phyloP scores from a whole-genome alignment of 345 rosid species.

The Geranium brycei region DNA sequence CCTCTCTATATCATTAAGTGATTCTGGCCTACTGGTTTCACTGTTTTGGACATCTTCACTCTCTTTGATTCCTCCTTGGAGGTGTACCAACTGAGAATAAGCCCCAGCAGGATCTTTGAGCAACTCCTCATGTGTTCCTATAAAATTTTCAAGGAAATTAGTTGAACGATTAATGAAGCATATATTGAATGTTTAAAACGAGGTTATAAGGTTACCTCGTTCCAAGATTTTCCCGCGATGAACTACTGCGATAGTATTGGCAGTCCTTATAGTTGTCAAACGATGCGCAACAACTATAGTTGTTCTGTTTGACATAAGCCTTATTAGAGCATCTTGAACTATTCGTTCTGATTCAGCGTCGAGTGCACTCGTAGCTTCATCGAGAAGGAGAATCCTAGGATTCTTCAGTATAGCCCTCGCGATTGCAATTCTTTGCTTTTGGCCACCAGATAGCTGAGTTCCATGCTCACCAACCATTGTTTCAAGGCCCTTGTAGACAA shows the following conservation, averaged over 20 bases:
- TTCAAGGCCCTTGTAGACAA: conserved; percentile 41
- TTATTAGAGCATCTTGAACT: conserved; percentile 68
- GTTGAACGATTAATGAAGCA: not conserved
- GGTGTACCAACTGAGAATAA: not conserved
- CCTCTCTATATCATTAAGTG: not conserved
- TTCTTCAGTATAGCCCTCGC: conserved; percentile 78
- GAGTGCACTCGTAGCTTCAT: conserved; percentile 77
- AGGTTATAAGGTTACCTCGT: conserved; percentile 36
- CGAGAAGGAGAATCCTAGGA: conserved; percentile 76
- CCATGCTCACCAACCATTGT: conserved; percentile 92
- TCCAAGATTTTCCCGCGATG: conserved; percentile 68
- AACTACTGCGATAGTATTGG: conserved; percentile 58
- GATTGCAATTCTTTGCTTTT: conserved; percentile 54
- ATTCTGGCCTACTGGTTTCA: not conserved
- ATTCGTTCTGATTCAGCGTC: conserved; percentile 76
- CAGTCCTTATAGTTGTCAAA: conserved; percentile 64
- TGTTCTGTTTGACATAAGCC: conserved; percentile 52
- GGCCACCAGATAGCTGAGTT: conserved; percentile 61
- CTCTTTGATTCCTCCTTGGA: not conserved
- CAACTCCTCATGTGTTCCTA: conserved; percentile 13
- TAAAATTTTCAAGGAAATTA: not conserved
- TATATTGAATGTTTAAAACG: not conserved
- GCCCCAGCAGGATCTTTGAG: not conserved
- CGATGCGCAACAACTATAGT: conserved; percentile 87
- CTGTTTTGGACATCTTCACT: not conserved